These are phyloP conservation scores for Amaranthus palmeri DNA, from an alignment of 148 eudicot genomes.

Conservation along the genomic window DNA sequence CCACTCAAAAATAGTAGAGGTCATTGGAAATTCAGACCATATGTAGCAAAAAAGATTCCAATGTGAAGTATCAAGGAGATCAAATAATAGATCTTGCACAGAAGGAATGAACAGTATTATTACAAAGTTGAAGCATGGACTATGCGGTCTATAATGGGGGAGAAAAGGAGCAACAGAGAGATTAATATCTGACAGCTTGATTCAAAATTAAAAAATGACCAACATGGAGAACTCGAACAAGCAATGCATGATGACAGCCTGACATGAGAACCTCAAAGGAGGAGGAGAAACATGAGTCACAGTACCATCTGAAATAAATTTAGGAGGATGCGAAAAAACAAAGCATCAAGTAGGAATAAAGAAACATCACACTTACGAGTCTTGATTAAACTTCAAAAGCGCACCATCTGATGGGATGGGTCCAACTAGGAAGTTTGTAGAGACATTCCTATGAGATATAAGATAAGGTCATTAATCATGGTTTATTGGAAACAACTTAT, in stretches of 20 bases:
- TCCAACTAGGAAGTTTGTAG: conserved; percentile 83
- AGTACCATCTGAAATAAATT: not conserved
- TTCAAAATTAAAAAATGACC: conserved; percentile 2
- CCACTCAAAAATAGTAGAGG: not conserved
- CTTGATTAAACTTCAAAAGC: conserved; percentile 53
- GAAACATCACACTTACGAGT: conserved; percentile 56
- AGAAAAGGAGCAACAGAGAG: not conserved
- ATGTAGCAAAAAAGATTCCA: not conserved
- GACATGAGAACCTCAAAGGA: not conserved
- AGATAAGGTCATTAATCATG: conserved; percentile 1
- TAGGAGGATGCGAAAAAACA: not conserved
- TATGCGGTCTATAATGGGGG: not conserved
- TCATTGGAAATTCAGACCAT: not conserved
- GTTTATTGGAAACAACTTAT: conserved; percentile 1
- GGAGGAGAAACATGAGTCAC: not conserved
- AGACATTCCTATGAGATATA: conserved; percentile 59
- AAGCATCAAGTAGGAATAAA: not conserved
- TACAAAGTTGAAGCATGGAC: not conserved
- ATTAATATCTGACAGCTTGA: not conserved
- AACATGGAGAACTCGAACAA: conserved; percentile 1
- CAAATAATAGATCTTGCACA: not conserved
- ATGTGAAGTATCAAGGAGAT: not conserved
- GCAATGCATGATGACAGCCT: not conserved
- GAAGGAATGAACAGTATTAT: not conserved
- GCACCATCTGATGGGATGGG: conserved; percentile 71